Base-by-base conservation (phyloP, 2,329 filamentous ascomycete genomes). In the Alternaria hordeiaustralica region DNA sequence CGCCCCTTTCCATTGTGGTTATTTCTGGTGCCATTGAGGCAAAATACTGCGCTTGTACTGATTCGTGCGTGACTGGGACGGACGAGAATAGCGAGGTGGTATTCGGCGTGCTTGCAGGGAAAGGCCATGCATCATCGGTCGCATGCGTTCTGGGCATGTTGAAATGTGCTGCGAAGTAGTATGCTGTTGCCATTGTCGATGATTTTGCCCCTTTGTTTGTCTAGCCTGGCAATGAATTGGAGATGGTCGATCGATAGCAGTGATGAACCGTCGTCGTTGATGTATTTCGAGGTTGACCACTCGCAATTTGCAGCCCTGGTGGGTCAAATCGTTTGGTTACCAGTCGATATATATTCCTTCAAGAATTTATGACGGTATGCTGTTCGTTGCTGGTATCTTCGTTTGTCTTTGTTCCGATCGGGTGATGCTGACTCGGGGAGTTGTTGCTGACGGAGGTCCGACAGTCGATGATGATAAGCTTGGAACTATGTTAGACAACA, bases 121-220 rank as follows among this genome's bases (percentile, higher is more conserved):
- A 26, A 4, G n/a, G 41, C 6, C 23, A 21, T 13, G 28, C 12
- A 6, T 56, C n/a, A 8, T 56, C 45, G 45, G 7, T 55, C 44
- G 36, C 41, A 18, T 60, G 55, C 36, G 25, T 12, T 61, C 26
- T 57, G 33, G 44, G 49, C 58, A 64, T 67, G 53, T 69, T 67
- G 65, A 69, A 71, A 58, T 69, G 70, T 20, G 67, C 65, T 28
- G 72, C 66, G 21, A 64, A 65, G 51, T 74, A 73, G 47, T 66
- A 72, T 54, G 68, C 66, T 44, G 59, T 61, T 45, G 68, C 62
- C 64, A 71, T 72, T 0, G 12, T 56, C 3, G 18, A n/a, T 28
- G 43, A 6, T 18, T 61, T 55, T 21, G 47, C 43, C 49, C 28
- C 7, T 44, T 45, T 3, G n/a, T 6, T 20, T 10, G 18, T 50